A percentile compares a stretch with the other conserved stretches of the same genome.
These are phyloP conservation scores for Chenopodium berlandieri DNA, from an alignment of 148 eudicot genomes.

Conservation along the genomic window DNA sequence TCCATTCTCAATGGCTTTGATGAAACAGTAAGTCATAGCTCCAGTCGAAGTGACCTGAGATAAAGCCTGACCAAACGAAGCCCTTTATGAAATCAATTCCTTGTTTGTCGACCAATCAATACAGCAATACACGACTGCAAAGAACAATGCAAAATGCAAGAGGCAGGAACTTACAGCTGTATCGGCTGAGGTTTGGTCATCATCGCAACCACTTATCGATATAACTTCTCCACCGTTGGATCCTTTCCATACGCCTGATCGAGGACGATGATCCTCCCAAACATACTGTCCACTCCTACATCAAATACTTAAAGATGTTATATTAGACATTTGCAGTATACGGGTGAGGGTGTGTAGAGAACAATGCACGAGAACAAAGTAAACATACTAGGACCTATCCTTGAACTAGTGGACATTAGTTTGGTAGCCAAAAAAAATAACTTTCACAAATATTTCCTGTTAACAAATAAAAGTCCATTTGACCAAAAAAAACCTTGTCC, in stretches of 20 bases:
- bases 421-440: no score
- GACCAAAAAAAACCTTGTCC: no score
- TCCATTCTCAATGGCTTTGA: conserved; percentile 91
- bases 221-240: conserved; percentile 90
- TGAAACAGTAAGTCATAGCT: conserved; percentile 94
- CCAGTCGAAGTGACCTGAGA: conserved; percentile 92
- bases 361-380: neutral
- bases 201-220: conserved; percentile 97
- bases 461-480: no score
- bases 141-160: neutral
- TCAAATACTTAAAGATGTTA: conserved; percentile 5
- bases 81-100: neutral
- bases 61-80: conserved; percentile 63
- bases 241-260: conserved; percentile 93
- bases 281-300: conserved; percentile 74
- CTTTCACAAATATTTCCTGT: no score
- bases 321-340: neutral
- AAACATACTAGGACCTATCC: neutral
- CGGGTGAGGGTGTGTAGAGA: neutral
- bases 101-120: neutral
- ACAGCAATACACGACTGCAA: neutral
- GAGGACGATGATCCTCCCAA: conserved; percentile 99
- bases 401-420: neutral
- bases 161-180: conserved; percentile 63
- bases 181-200: conserved; percentile 95